Percentiles rank a stretch among this genome's conserved stretches.
These are phyloP conservation scores for Cyclotella sp. DNA, from an alignment of 108 stramenopile species.

Conservation along the genomic window DNA sequence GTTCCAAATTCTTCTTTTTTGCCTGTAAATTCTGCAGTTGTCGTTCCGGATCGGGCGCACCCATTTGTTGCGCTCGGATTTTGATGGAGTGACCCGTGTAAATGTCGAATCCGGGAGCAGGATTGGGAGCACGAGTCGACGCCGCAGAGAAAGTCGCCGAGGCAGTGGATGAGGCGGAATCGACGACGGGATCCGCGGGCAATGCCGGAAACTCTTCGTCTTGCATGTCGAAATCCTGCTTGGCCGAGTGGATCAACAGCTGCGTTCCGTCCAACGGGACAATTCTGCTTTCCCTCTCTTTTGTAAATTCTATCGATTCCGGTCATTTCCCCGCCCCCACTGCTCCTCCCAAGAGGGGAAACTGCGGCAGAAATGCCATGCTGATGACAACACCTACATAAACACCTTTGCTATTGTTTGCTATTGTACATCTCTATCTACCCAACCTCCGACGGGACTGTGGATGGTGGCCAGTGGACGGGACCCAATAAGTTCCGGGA, in stretches of 20 bases:
- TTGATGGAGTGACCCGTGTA: constrained; percentile 74
- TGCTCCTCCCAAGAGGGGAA: constrained; percentile 31
- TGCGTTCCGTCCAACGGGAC: constrained; percentile 47
- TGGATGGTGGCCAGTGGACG: too few species aligned
- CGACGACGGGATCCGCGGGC: constrained; percentile 16
- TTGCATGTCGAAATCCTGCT: constrained; percentile 53
- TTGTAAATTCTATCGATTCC: constrained; percentile 42
- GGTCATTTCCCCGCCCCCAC: not conserved
- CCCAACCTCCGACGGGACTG: too few species aligned
- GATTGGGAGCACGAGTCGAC: not conserved
- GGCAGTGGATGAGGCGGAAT: constrained; percentile 8
- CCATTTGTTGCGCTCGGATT: constrained; percentile 66
- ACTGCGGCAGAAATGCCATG: constrained; percentile 64
- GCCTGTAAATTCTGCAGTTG: constrained; percentile 51
- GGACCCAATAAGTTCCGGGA: too few species aligned
- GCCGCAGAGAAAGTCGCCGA: constrained; percentile 1
- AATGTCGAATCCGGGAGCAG: constrained; percentile 58
- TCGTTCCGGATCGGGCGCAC: constrained; percentile 62
- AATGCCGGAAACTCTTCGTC: constrained; percentile 48
- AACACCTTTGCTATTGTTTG: too few species aligned
- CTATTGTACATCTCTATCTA: too few species aligned
- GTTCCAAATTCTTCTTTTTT: constrained; percentile 66
- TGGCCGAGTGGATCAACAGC: constrained; percentile 47
- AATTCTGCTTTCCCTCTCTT: constrained; percentile 50
- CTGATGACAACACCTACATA: too few species aligned